phyloP scores from a whole-genome alignment of 768 basidiomycete species.

The Tricholomella constricta region DNA sequence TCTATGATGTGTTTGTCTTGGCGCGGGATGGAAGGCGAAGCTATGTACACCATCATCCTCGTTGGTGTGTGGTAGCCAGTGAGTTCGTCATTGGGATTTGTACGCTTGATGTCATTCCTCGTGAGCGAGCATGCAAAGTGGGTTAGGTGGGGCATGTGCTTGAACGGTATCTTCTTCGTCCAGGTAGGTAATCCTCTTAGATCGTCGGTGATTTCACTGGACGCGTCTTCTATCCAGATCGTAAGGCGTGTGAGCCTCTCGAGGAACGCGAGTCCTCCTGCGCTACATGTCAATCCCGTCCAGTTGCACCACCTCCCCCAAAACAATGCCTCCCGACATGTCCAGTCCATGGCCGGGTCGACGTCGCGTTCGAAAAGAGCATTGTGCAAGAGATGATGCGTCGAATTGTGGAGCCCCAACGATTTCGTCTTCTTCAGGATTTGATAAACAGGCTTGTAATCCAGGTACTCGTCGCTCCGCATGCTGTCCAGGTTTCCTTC shows the following conservation, averaged over 20 bases:
- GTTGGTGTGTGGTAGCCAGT: constrained; percentile 4
- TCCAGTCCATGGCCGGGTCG: constrained; percentile 20
- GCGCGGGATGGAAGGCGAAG: not conserved
- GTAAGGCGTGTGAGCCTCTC: constrained; percentile 39
- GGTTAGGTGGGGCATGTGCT: constrained; percentile 31
- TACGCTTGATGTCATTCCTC: not conserved
- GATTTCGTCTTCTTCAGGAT: constrained; percentile 30
- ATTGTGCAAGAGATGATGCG: constrained; percentile 38
- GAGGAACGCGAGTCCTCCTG: constrained; percentile 35
- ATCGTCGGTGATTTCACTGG: not conserved
- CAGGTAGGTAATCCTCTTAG: constrained; percentile 17
- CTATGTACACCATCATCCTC: constrained; percentile 12
- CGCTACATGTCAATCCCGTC: constrained; percentile 31
- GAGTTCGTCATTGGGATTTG: not conserved
- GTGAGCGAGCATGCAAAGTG: constrained; percentile 35
- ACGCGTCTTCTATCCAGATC: constrained; percentile 28
- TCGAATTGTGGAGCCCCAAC: constrained; percentile 33
- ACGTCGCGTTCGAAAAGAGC: constrained; percentile 21
- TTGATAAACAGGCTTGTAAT: constrained; percentile 19
- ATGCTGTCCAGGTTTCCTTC: constrained; percentile 16
- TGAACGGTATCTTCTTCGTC: constrained; percentile 32
- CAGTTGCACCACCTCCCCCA: constrained; percentile 32
- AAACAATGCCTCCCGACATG: constrained; percentile 32
- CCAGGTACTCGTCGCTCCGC: constrained; percentile 10
- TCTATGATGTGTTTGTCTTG: constrained; percentile 9